Evolutionary conservation across 2,329 filamentous ascomycete species (phyloP), one percentile per base, ranked within the genome.

Genomic region (Penicillium brasilianum): DNA sequence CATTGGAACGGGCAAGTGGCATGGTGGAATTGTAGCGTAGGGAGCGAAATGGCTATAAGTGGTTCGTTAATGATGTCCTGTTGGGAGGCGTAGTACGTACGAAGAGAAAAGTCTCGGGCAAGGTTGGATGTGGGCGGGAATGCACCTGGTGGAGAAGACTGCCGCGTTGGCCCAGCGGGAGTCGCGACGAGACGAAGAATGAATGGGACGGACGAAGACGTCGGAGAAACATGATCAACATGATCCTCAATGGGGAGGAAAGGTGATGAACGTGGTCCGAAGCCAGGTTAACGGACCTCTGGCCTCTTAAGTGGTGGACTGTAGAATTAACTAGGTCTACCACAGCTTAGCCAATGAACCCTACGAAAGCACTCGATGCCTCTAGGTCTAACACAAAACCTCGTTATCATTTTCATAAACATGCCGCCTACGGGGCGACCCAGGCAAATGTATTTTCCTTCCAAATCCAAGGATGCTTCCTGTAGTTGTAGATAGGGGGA

Each of bases 1-100:
- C 87, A 54, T 78, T 82, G 22, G 87, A 89, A 46, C 77, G 79
- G 60, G 73, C 68, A 22, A 81, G 71, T 28, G 80, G 73, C 80
- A 81, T 82, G 11, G 43, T 69, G 60, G 44, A 28, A 36, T 59
- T 61, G 51, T 18, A 37, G 34, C 55, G 43, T 25, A 52, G n/a
- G 20, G 41, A 13, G 22, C 13, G 7, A 43, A 55, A 20, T 4
- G 14, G 48, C 44, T 57, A 52, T 7, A 50, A 44, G 4, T 3
- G 2, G 22, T 28, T n/a, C 10, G 44, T 48, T n/a, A 48, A 48
- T 28, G 44, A 30, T 48, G 25, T 11, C 30, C 14, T 30, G 43
- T 20, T 46, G 44, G 14, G 14, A 30, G 25, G 28, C 16, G 22
- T 20, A 7, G 20, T 22, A 20, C 43, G 22, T 16, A 25, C 7